Percentiles rank a stretch among this genome's conserved stretches.
These are phyloP conservation scores for Plectosphaerella sp. DNA, from an alignment of 2,329 filamentous ascomycete species.

Conservation along the genomic window DNA sequence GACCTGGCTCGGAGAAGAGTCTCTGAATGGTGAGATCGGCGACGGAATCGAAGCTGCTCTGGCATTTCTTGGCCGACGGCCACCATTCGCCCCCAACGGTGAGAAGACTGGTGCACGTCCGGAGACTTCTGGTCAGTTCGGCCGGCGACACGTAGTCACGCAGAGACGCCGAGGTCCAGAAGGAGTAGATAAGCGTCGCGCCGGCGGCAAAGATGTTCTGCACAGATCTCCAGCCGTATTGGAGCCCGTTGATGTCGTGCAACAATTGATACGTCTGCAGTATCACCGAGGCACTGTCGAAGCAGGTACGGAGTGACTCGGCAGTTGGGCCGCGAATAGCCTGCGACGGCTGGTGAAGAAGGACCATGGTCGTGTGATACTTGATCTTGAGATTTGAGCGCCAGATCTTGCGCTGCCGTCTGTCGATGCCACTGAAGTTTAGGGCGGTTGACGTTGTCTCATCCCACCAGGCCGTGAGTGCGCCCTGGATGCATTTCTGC, in stretches of 20 bases:
- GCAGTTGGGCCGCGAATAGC: constrained; percentile 21
- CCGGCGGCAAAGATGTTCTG: constrained; percentile 31
- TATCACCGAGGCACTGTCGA: constrained; percentile 17
- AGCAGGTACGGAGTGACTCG: constrained; percentile 23
- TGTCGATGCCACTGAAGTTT: constrained; percentile 2
- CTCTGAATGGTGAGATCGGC: constrained; percentile 20
- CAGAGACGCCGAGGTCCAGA: constrained; percentile 24
- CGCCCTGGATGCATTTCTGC: constrained; percentile 10
- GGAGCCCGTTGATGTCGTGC: constrained; percentile 21
- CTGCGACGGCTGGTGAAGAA: constrained; percentile 31
- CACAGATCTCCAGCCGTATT: constrained; percentile 28
- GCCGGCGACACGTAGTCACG: constrained; percentile 14
- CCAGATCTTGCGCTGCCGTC: constrained; percentile 11
- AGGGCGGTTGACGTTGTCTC: neutral
- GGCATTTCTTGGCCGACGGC: constrained; percentile 27
- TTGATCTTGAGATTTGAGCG: constrained; percentile 23
- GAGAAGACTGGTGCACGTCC: constrained; percentile 28
- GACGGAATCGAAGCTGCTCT: constrained; percentile 22
- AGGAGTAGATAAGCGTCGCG: constrained; percentile 30
- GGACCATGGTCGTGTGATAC: constrained; percentile 25
- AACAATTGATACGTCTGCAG: constrained; percentile 23
- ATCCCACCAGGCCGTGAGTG: constrained; percentile 10
- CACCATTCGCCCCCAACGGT: constrained; percentile 36
- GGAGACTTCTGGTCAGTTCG: constrained; percentile 14
- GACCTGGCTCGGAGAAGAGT: neutral